A percentile compares a stretch with the other conserved stretches of the same genome.
phyloP scores from a whole-genome alignment of 2,329 filamentous ascomycete genomes.

The Arthrocladium fulminans region DNA sequence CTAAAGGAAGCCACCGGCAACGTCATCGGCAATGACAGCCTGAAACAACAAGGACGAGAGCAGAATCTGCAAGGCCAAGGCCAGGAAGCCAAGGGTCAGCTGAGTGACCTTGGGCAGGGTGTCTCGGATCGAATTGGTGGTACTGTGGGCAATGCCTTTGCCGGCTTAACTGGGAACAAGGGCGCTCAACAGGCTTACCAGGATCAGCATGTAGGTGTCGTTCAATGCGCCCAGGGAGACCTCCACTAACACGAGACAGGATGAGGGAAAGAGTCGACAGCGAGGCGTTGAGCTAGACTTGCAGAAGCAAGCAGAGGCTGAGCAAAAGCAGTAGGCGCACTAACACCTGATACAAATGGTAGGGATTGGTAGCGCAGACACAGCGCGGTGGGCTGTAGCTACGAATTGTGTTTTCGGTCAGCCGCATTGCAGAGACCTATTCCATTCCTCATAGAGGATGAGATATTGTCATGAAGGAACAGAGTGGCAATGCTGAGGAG shows the following conservation, averaged over 20 bases:
- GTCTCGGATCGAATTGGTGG: constrained; percentile 59
- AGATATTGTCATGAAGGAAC: neutral
- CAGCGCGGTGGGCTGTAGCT: too few relatives aligned
- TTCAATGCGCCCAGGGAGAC: neutral
- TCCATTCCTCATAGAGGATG: neutral
- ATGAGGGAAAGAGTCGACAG: constrained; percentile 74
- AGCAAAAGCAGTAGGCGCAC: constrained; percentile 2
- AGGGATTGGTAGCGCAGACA: too few relatives aligned
- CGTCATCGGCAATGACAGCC: constrained; percentile 61
- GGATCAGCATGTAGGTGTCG: constrained; percentile 9
- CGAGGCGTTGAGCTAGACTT: constrained; percentile 75
- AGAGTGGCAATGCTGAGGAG: neutral
- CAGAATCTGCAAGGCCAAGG: constrained; percentile 75
- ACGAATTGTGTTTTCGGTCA: too few relatives aligned
- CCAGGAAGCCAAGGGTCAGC: constrained; percentile 74
- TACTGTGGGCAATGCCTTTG: constrained; percentile 59
- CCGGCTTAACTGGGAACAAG: constrained; percentile 64
- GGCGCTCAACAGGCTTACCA: constrained; percentile 54
- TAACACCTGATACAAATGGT: too few relatives aligned
- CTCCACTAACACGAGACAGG: constrained; percentile 53
- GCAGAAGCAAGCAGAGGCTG: constrained; percentile 55
- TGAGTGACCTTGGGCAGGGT: constrained; percentile 64
- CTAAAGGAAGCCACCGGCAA: constrained; percentile 75
- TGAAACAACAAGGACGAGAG: constrained; percentile 64
- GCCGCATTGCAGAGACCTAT: too few relatives aligned